Evolutionary conservation across 495 filamentous ascomycete species (phyloP).

Genomic region (Aspergillus sclerotiicarbonarius): DNA sequence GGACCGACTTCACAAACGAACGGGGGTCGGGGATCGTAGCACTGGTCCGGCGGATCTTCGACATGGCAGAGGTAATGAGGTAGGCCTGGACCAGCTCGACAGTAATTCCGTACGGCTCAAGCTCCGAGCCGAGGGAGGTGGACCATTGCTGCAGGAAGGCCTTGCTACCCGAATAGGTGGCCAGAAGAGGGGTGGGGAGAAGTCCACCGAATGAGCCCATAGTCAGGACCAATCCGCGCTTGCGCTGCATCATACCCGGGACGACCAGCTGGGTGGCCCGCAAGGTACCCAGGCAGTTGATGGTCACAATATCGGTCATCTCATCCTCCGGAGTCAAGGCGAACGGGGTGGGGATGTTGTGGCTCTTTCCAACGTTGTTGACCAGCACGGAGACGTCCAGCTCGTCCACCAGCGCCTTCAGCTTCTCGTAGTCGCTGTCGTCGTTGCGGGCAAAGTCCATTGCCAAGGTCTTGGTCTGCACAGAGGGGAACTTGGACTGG

Average conservation of each 20-base stretch:
- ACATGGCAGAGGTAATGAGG: slow-evolving; percentile 93
- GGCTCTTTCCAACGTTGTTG: slow-evolving; percentile 96
- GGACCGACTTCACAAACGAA: slow-evolving; percentile 72
- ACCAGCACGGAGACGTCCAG: slow-evolving; percentile 85
- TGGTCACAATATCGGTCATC: slow-evolving; percentile 83
- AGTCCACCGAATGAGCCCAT: slow-evolving; percentile 96
- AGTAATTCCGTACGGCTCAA: slow-evolving; percentile 72
- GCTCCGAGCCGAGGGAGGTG: slow-evolving; percentile 76
- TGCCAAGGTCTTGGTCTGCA: slow-evolving; percentile 70
- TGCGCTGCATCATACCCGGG: slow-evolving; percentile 78
- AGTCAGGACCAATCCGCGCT: slow-evolving; percentile 85
- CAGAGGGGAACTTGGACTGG: slow-evolving; percentile 55
- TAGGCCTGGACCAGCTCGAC: slow-evolving; percentile 88
- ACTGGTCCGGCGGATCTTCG: slow-evolving; percentile 80
- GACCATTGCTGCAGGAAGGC: slow-evolving; percentile 99
- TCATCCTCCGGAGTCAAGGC: slow-evolving; percentile 72
- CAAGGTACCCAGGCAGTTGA: slow-evolving; percentile 90
- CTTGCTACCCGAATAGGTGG: slow-evolving; percentile 96
- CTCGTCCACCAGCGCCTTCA: slow-evolving; percentile 62
- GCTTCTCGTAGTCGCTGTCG: slow-evolving; percentile 70
- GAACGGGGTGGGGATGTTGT: slow-evolving; percentile 90
- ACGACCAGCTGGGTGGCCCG: slow-evolving; percentile 80
- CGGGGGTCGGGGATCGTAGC: slow-evolving; percentile 76
- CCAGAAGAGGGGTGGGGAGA: slow-evolving; percentile 86
- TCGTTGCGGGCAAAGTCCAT: slow-evolving; percentile 88